Percentiles rank a stretch among this genome's conserved stretches.
Conservation (phyloP, 148 eudicot genomes). For the Amaranthus hypochondriacus region DNA sequence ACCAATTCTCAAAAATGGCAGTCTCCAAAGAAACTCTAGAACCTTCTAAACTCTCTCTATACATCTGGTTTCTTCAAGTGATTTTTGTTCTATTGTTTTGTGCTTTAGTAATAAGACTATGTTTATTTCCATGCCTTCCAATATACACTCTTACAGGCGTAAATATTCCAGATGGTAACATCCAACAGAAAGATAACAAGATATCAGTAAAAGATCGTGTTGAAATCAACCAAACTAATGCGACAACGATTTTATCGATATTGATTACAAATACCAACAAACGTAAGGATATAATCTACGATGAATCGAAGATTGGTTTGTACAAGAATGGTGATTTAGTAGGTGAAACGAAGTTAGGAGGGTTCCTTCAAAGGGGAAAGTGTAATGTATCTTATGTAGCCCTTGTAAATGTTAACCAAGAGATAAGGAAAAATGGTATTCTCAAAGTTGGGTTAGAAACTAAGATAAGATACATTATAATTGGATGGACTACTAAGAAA, state of each 20-base stretch:
- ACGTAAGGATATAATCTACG: constrained; percentile 17
- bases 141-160: neutral
- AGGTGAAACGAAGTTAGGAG: constrained; percentile 2
- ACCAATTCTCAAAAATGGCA: neutral
- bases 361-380: constrained; percentile 12
- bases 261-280: constrained; percentile 20
- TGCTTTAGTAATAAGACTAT: constrained; percentile 13
- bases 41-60: constrained; percentile 16
- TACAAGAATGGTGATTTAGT: constrained; percentile 17
- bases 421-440: constrained; percentile 6
- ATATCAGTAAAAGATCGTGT: neutral
- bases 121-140: constrained; percentile 15
- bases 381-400: constrained; percentile 2
- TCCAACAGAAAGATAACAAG: neutral
- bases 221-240: neutral
- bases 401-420: constrained; percentile 20
- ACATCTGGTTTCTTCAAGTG: constrained; percentile 20
- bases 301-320: constrained; percentile 7
- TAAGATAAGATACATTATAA: constrained; percentile 15
- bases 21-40: neutral
- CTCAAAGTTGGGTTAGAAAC: constrained; percentile 20
- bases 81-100: constrained; percentile 16
- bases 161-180: no score
- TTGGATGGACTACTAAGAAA: constrained; percentile 18
- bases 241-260: constrained; percentile 12